Base-by-base conservation (phyloP, 345 rosid species). In the Camelina neglecta region DNA sequence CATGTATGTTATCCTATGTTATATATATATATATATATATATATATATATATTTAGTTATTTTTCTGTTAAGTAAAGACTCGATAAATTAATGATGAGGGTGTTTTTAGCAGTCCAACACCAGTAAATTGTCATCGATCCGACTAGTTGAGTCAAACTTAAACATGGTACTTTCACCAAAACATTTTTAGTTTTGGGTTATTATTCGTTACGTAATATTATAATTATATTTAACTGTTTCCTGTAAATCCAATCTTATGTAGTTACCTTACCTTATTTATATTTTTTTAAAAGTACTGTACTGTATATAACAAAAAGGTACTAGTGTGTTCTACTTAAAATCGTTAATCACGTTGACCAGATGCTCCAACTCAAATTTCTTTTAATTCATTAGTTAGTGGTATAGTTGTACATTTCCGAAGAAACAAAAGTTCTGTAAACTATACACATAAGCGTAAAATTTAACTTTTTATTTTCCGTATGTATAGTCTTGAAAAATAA, bases 341-440 rank as follows among this genome's bases (percentile, higher is more conserved):
- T 53, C 54, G 9, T 23, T 73, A 18, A 29, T 55, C 47, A 49
- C 18, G 49, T 45, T 45, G 49, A 45, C 49, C 49, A 45, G 15
- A 15, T 15, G 49, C 9, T 38, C 57, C 35, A 47, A 9, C 38
- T 61, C 20, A 20, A 20, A 29, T 53, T 15, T n/a, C 8, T n/a
- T 45, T 45, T 45, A 15, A 6, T 61, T 18, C 41, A 41, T 35
- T 67, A 15, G 11, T n/a, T 53, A 48, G 57, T 49, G 58, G 58
- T 20, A 48, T 5, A n/a, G 1, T 65, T 6, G 57, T 47, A 33
- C n/a, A 48, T n/a, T 48, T 16, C 1, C 15, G 8, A 35, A 26
- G 39, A 56, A 3, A 7, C 39, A 31, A 61, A 7, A 44, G 45
- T 49, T 18, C 11, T 23, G 18, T 42, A 39, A 39, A 11, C 29